These are phyloP conservation scores for Fusarium cyanostomum DNA, from an alignment of 2,329 filamentous ascomycete species.

Conservation along the genomic window DNA sequence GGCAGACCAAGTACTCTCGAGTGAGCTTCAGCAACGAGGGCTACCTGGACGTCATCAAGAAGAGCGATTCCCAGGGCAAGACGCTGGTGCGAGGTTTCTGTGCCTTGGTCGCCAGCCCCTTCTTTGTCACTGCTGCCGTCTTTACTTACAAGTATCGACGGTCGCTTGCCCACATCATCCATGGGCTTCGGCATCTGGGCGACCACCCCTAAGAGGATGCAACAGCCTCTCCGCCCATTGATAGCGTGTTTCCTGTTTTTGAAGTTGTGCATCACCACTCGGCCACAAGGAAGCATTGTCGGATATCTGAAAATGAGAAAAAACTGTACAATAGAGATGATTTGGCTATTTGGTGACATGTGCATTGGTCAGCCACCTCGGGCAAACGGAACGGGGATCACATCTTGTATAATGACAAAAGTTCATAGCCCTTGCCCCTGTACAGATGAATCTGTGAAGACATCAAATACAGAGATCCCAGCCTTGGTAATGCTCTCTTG, in stretches of 20 bases:
- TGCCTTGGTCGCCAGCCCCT: slow-evolving; percentile 47
- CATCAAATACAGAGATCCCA: no score
- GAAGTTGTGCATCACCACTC: not conserved
- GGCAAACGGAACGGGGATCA: slow-evolving; percentile 14
- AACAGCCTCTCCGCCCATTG: not conserved
- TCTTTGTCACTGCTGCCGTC: slow-evolving; percentile 40
- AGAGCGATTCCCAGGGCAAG: slow-evolving; percentile 74
- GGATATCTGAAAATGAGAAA: not conserved
- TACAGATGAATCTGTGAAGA: no score
- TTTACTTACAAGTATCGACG: slow-evolving; percentile 43
- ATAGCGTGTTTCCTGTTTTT: not conserved
- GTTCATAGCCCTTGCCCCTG: not conserved
- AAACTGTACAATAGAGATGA: slow-evolving; percentile 24
- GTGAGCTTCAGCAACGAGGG: slow-evolving; percentile 94
- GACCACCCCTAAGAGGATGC: not conserved
- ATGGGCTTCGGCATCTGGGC: slow-evolving; percentile 23
- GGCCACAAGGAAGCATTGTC: slow-evolving; percentile 7
- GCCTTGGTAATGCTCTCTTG: no score
- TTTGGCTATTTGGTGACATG: not conserved
- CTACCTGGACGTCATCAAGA: slow-evolving; percentile 82
- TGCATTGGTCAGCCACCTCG: slow-evolving; percentile 7
- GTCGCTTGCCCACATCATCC: slow-evolving; percentile 32
- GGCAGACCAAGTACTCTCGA: slow-evolving; percentile 90
- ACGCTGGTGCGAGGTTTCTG: slow-evolving; percentile 62
- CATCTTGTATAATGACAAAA: not conserved